These are phyloP conservation scores for Tilletia setariae DNA, from an alignment of 1,284 basidiomycete genomes.

Conservation along the genomic window DNA sequence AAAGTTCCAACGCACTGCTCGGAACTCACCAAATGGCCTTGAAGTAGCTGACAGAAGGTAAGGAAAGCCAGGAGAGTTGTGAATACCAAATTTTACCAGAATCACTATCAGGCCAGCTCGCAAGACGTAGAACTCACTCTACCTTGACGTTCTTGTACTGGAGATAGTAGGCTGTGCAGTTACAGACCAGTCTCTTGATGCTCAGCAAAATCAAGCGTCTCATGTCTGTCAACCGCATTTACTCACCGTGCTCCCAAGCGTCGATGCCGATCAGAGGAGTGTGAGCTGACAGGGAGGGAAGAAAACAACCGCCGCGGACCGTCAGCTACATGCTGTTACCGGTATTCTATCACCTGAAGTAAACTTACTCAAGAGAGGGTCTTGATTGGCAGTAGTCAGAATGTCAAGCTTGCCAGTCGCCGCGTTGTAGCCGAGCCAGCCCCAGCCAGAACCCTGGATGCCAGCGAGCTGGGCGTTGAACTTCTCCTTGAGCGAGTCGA, in stretches of 20 bases:
- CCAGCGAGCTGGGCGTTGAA: conserved; percentile 39
- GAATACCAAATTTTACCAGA: too few species aligned
- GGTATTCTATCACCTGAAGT: too few species aligned
- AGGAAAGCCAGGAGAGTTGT: not conserved
- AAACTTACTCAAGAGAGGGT: conserved; percentile 44
- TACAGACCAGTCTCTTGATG: not conserved
- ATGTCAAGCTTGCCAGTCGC: conserved; percentile 45
- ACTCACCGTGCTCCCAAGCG: conserved; percentile 49
- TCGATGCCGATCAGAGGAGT: conserved; percentile 51
- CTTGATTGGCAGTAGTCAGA: conserved; percentile 52
- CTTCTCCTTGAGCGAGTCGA: conserved; percentile 45
- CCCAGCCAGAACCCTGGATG: conserved; percentile 53
- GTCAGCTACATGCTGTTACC: too few species aligned
- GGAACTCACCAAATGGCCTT: conserved; percentile 47
- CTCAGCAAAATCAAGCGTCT: not conserved
- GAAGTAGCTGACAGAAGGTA: conserved; percentile 38
- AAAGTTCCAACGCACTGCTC: not conserved
- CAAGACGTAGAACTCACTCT: conserved; percentile 16
- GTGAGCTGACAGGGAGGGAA: conserved; percentile 28
- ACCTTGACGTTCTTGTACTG: conserved; percentile 54
- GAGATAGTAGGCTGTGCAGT: conserved; percentile 20
- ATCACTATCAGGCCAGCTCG: too few species aligned
- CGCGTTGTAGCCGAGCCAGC: conserved; percentile 49
- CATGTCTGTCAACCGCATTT: not conserved
- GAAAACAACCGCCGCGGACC: too few species aligned